A percentile compares a stretch with the other conserved stretches of the same genome.
phyloP scores from a whole-genome alignment of 768 basidiomycete genomes.

The Galerina marginata region DNA sequence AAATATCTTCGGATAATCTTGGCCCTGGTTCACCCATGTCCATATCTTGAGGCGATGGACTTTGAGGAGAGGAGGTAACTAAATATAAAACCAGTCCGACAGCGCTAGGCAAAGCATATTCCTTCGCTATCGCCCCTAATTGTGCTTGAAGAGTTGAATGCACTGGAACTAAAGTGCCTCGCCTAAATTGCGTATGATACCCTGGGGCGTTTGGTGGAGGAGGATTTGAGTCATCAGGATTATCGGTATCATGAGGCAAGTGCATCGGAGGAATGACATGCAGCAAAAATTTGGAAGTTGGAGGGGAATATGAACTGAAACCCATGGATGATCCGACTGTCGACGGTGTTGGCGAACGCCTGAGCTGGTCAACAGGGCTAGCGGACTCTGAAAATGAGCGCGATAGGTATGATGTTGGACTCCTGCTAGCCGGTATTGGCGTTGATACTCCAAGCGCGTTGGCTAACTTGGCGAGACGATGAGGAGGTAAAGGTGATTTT shows the following conservation, averaged over 20 bases:
- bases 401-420: conserved; percentile 34
- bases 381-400: conserved; percentile 40
- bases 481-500: conserved; percentile 73
- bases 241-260: conserved; percentile 68
- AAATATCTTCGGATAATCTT: conserved; percentile 83
- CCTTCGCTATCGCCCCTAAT: conserved; percentile 85
- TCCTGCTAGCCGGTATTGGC: conserved; percentile 62
- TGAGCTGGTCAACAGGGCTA: conserved; percentile 38
- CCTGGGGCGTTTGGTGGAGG: conserved; percentile 67
- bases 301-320: conserved; percentile 39
- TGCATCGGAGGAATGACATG: conserved; percentile 83
- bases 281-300: conserved; percentile 73
- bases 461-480: conserved; percentile 80
- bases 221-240: conserved; percentile 52
- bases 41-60: conserved; percentile 17
- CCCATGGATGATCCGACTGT: conserved; percentile 45
- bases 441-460: conserved; percentile 85
- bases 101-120: conserved; percentile 91
- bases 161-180: conserved; percentile 88
- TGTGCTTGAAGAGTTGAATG: conserved; percentile 85
- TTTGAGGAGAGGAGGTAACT: conserved; percentile 41
- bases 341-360: conserved; percentile 60
- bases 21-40: conserved; percentile 71
- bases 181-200: conserved; percentile 79
- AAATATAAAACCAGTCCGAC: conserved; percentile 85